A percentile compares a stretch with the other conserved stretches of the same genome.
Conservation (phyloP, 2,329 filamentous ascomycete species). For the Colletotrichum paranaense region DNA sequence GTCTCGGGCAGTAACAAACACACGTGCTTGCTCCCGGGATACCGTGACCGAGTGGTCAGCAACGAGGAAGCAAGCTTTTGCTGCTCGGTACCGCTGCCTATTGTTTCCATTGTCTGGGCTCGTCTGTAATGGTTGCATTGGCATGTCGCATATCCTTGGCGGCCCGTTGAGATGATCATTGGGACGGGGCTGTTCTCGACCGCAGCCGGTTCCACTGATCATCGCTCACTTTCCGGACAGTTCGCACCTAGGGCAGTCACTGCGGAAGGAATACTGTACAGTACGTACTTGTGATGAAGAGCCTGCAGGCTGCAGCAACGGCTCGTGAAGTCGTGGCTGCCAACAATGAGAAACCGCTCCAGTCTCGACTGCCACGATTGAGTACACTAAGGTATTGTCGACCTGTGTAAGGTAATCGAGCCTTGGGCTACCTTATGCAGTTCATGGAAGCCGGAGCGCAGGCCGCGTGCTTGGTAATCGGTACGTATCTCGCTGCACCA, state of each 20-base stretch:
- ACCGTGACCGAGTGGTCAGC: neutral
- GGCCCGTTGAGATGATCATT: constrained; percentile 28
- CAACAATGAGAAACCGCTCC: neutral
- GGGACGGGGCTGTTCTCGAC: constrained; percentile 28
- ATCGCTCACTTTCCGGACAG: constrained; percentile 18
- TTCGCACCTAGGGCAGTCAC: neutral
- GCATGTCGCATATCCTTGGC: constrained; percentile 14
- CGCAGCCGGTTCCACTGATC: constrained; percentile 23
- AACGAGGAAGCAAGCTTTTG: constrained; percentile 3
- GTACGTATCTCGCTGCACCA: neutral
- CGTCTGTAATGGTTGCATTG: constrained; percentile 19
- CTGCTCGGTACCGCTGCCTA: neutral
- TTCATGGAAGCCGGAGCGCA: neutral
- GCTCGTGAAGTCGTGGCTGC: neutral
- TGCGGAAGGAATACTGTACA: neutral
- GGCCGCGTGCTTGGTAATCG: neutral
- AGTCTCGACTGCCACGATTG: neutral
- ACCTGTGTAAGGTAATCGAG: no score
- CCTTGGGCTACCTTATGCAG: neutral
- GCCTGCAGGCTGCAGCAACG: neutral
- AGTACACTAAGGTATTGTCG: no score
- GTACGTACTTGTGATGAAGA: neutral
- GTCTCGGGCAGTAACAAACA: neutral
- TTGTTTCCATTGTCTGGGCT: neutral
- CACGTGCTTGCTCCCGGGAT: constrained; percentile 10